Base-by-base conservation (phyloP, 495 filamentous ascomycete genomes). In the Penicillium riverlandense region DNA sequence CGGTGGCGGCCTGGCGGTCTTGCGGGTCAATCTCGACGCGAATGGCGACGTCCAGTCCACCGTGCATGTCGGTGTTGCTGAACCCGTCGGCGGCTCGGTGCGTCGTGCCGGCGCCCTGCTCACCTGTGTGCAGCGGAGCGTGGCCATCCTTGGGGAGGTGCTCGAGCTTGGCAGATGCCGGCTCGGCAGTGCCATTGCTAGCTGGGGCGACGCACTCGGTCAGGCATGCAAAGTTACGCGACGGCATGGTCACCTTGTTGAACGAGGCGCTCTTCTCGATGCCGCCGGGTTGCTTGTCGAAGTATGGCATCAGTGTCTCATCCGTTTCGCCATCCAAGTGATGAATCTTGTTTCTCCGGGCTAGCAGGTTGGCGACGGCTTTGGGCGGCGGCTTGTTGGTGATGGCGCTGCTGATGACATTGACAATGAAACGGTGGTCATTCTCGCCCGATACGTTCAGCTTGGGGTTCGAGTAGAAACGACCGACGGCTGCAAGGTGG, bases 301-400 rank as follows among this genome's bases (percentile, higher is more conserved):
- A 96, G 46, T 95, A 69, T 16, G 83, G 76, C 68, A 96, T 80
- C 11, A 96, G 73, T 0, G 90, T 95, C 72, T 96, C 91, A 59
- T 94, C 85, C 4, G 88, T 94, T 22, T 88, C 72, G 36, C 72
- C 54, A 60, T 92, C 85, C n/a, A 96, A 70, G 56, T 91, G 88
- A 57, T 96, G 90, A 45, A 96, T 85, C 66, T 90, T 95, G 70
- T 97, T 96, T 36, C 89, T 69, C 37, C 80, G 69, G 3, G 88
- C 85, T 11, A 97, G 71, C 8, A 97, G 72, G 53, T 95, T 90
- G 31, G 90, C 88, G n/a, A 97, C 86, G 1, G 89, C 84, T 50
- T 75, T 73, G 12, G 91, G 89, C 1, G 91, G 91, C 7, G 91
- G 91, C 67, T 95, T 92, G 70, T 96, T 96, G 49, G 90, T 90